Evolutionary conservation across 805 yeast genomes (phyloP).

Genomic region (Sungouiozyma intestinalis): DNA sequence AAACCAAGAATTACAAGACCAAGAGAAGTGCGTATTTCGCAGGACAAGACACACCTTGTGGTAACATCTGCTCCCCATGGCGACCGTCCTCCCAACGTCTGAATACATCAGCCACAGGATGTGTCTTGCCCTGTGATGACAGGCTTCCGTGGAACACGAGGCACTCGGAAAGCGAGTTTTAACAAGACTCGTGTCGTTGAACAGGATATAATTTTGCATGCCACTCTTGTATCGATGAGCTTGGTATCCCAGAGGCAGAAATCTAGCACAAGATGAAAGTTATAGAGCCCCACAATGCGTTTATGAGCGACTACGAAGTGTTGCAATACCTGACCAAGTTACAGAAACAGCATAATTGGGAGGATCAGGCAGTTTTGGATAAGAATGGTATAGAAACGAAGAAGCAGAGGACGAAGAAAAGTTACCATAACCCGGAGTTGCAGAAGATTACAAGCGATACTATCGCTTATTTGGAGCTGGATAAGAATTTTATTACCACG

Average conservation of each 20-base stretch:
- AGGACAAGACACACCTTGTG: too few species aligned
- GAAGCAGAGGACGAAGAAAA: slow-evolving; percentile 18
- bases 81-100: too few species aligned
- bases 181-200: too few species aligned
- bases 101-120: too few species aligned
- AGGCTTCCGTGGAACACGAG: too few species aligned
- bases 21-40: too few species aligned
- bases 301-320: slow-evolving; percentile 50
- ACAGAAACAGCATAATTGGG: slow-evolving; percentile 31
- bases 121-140: too few species aligned
- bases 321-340: slow-evolving; percentile 37
- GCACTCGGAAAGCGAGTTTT: too few species aligned
- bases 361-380: slow-evolving; percentile 10
- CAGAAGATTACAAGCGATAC: slow-evolving; percentile 30
- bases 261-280: slow-evolving; percentile 29
- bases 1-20: too few species aligned
- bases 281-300: slow-evolving; percentile 39
- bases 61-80: too few species aligned
- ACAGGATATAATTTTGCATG: too few species aligned
- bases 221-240: background rate
- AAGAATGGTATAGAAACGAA: slow-evolving; percentile 13
- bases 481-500: slow-evolving; percentile 14
- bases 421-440: slow-evolving; percentile 28
- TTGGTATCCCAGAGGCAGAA: background rate
- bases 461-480: slow-evolving; percentile 16